Evolutionary conservation across 257 asterid genomes (phyloP).

Genomic region (Thymus mandschuricus): DNA sequence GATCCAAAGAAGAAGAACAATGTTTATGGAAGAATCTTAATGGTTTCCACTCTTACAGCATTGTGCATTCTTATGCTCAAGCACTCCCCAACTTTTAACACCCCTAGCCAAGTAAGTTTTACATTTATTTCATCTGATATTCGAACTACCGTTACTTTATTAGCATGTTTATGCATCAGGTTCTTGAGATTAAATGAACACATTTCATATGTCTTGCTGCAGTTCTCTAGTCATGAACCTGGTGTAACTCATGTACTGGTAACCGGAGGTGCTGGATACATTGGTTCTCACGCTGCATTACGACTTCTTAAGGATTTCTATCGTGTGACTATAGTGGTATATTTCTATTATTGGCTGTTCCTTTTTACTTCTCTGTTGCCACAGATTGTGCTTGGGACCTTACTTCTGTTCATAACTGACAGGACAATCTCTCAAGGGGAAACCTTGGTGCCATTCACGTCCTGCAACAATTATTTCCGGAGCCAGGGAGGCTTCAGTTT

Average conservation of each 20-base stretch:
- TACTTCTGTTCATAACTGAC: conserved; percentile 16
- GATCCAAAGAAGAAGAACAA: conserved; percentile 77
- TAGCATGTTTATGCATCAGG: conserved; percentile 14
- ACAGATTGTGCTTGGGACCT: background rate
- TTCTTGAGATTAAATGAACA: background rate
- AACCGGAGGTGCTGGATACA: conserved; percentile 97
- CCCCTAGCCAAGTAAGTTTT: conserved; percentile 57
- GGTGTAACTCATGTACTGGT: conserved; percentile 93
- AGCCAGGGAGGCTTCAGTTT: conserved; percentile 93
- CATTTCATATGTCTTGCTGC: conserved; percentile 26
- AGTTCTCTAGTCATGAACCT: conserved; percentile 79
- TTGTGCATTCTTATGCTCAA: conserved; percentile 63
- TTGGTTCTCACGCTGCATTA: conserved; percentile 91
- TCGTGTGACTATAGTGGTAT: conserved; percentile 95
- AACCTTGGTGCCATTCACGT: conserved; percentile 79
- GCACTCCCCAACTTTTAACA: conserved; percentile 55
- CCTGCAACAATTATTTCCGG: conserved; percentile 77
- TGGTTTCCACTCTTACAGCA: conserved; percentile 60
- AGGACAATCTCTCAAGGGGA: conserved; percentile 96
- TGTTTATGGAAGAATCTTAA: conserved; percentile 44
- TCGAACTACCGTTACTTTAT: conserved; percentile 8
- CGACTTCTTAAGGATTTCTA: conserved; percentile 78
- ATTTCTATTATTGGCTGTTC: conserved; percentile 15
- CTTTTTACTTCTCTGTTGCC: background rate
- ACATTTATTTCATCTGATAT: conserved; percentile 6